Evolutionary conservation across 2,329 filamentous ascomycete species (phyloP).

Genomic region (Epichloe uncinata): DNA sequence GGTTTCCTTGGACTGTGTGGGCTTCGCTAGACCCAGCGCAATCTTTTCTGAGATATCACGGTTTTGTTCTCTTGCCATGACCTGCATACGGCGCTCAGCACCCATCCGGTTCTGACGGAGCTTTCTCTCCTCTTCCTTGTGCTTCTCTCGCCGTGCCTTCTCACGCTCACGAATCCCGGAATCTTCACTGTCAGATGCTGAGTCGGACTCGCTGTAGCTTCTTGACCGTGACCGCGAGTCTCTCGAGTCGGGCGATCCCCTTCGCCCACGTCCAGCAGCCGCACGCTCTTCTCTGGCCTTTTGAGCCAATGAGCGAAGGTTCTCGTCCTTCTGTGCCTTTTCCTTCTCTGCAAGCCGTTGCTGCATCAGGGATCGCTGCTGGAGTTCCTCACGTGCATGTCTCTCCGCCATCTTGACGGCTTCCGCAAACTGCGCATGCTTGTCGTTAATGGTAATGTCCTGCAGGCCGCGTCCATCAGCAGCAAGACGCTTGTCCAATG

Average conservation of each 20-base stretch:
- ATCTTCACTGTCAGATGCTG: conserved; percentile 44
- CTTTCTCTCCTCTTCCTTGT: conserved; percentile 76
- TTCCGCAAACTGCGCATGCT: conserved; percentile 93
- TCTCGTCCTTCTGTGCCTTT: conserved; percentile 86
- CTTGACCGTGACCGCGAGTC: conserved; percentile 26
- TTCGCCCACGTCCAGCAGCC: conserved; percentile 32
- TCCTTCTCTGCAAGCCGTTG: conserved; percentile 94
- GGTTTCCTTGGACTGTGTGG: conserved; percentile 77
- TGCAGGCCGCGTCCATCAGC: conserved; percentile 86
- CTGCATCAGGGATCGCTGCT: conserved; percentile 86
- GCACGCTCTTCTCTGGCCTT: conserved; percentile 78
- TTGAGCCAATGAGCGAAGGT: conserved; percentile 74
- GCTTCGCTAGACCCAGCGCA: conserved; percentile 85
- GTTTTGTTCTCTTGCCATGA: conserved; percentile 89
- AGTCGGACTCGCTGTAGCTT: conserved; percentile 41
- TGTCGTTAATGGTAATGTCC: conserved; percentile 94
- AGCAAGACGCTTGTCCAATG: conserved; percentile 86
- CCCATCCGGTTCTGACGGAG: conserved; percentile 92
- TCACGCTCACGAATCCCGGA: conserved; percentile 64
- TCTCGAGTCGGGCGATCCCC: conserved; percentile 22
- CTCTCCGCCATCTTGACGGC: conserved; percentile 88
- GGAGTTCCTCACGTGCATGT: conserved; percentile 89
- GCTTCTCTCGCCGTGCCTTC: conserved; percentile 61
- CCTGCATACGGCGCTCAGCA: conserved; percentile 76
- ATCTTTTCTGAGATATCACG: conserved; percentile 97